Conservation (phyloP, 83 land plant species). For the Diphasiastrum complanatum region DNA sequence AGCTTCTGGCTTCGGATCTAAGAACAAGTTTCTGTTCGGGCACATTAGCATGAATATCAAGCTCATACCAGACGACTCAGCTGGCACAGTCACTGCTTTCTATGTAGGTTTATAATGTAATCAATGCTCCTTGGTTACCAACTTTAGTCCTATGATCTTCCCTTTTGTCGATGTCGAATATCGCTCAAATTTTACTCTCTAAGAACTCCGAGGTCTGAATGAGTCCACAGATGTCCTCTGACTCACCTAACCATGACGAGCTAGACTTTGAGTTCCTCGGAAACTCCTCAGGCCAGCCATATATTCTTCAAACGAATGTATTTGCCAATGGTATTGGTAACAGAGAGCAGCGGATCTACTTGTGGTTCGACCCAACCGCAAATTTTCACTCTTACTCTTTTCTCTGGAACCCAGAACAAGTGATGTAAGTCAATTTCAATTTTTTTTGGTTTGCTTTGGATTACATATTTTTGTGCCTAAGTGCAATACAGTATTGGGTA, state of each 20-base stretch:
- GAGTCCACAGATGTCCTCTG: constrained; percentile 39
- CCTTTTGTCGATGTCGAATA: no score
- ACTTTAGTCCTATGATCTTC: no score
- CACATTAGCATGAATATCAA: no score
- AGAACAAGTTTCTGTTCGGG: no score
- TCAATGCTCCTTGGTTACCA: no score
- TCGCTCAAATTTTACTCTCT: no score
- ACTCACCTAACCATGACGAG: constrained; percentile 39
- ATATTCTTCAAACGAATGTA: constrained; percentile 41
- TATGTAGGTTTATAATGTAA: no score
- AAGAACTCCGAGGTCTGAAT: no score
- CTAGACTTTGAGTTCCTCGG: constrained; percentile 53
- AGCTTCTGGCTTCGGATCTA: no score
- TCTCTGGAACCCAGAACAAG: constrained; percentile 34
- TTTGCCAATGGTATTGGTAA: constrained; percentile 34
- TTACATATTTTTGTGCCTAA: not conserved
- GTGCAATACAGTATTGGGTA: no score
- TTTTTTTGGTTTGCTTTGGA: not conserved
- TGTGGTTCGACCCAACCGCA: constrained; percentile 45
- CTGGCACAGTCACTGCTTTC: no score
- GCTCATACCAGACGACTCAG: no score
- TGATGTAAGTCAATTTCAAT: constrained; percentile 22
- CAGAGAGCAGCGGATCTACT: constrained; percentile 39
- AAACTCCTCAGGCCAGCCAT: constrained; percentile 37
- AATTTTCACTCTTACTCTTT: constrained; percentile 41